phyloP scores from a whole-genome alignment of 2,329 filamentous ascomycete genomes.

The Diaporthe longicolla region DNA sequence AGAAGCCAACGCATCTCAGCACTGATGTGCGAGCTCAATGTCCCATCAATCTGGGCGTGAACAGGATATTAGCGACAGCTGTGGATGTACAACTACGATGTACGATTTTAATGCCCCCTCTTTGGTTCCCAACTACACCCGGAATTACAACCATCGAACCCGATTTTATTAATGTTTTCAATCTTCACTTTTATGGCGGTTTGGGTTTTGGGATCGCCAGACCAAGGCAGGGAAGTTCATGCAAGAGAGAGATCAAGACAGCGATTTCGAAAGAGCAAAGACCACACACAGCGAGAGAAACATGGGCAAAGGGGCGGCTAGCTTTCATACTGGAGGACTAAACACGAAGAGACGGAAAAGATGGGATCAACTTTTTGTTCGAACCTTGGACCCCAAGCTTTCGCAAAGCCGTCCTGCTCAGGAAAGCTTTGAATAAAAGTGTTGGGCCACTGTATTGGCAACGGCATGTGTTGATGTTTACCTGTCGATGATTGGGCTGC shows the following conservation, averaged over 20 bases:
- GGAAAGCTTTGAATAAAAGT: not conserved
- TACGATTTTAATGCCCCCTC: slow-evolving; percentile 35
- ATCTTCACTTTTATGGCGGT: slow-evolving; percentile 33
- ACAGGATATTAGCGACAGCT: slow-evolving; percentile 32
- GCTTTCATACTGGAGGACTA: slow-evolving; percentile 3
- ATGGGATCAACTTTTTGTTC: slow-evolving; percentile 11
- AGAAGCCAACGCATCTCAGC: slow-evolving; percentile 37
- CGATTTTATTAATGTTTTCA: slow-evolving; percentile 40
- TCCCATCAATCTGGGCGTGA: not conserved
- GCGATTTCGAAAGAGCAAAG: slow-evolving; percentile 6
- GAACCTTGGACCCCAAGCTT: not conserved
- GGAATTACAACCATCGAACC: slow-evolving; percentile 29
- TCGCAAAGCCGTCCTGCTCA: not conserved
- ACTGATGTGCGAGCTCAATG: not conserved
- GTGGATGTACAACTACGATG: slow-evolving; percentile 38
- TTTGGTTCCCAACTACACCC: slow-evolving; percentile 28
- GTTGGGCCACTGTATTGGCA: slow-evolving; percentile 1
- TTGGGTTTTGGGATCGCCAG: slow-evolving; percentile 22
- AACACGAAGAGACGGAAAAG: not conserved
- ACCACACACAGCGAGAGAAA: slow-evolving; percentile 17
- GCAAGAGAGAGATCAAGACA: slow-evolving; percentile 31
- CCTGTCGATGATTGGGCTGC: slow-evolving; percentile 1
- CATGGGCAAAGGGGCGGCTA: slow-evolving; percentile 24
- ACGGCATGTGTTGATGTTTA: slow-evolving; percentile 28
- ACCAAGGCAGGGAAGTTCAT: not conserved